Evolutionary conservation across 768 basidiomycete species (phyloP).

Genomic region (Trametes punicea): DNA sequence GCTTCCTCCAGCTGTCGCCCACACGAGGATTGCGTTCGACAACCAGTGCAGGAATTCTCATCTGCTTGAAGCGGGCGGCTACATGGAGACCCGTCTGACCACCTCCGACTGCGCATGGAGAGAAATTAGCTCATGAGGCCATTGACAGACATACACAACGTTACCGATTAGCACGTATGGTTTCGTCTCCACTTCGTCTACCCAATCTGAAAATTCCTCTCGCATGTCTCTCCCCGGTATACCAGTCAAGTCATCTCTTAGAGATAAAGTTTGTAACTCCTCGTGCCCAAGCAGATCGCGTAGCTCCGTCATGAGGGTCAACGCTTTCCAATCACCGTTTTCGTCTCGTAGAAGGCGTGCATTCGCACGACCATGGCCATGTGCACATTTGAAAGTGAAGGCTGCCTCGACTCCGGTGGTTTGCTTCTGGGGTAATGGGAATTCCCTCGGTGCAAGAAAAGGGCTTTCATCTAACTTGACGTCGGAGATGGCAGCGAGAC

Average conservation of each 20-base stretch:
- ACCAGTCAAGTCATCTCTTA: slow-evolving; percentile 36
- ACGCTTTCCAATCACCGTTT: slow-evolving; percentile 34
- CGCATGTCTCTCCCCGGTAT: slow-evolving; percentile 35
- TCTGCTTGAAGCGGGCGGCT: slow-evolving; percentile 61
- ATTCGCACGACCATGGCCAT: slow-evolving; percentile 34
- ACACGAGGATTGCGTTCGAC: slow-evolving; percentile 51
- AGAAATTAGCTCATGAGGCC: not conserved
- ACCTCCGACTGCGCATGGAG: slow-evolving; percentile 54
- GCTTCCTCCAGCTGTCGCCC: slow-evolving; percentile 58
- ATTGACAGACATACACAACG: not conserved
- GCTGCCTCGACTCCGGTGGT: slow-evolving; percentile 32
- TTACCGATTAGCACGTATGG: slow-evolving; percentile 30
- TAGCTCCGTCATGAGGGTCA: slow-evolving; percentile 33
- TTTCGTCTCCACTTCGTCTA: slow-evolving; percentile 36
- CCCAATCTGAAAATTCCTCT: slow-evolving; percentile 27
- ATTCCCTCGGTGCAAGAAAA: slow-evolving; percentile 17
- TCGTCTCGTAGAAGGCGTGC: slow-evolving; percentile 30
- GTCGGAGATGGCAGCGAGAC: slow-evolving; percentile 25
- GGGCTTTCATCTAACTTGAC: slow-evolving; percentile 28
- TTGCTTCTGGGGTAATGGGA: slow-evolving; percentile 16
- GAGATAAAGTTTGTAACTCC: slow-evolving; percentile 30
- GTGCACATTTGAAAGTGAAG: slow-evolving; percentile 36
- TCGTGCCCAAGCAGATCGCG: slow-evolving; percentile 35
- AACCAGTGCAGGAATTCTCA: slow-evolving; percentile 49
- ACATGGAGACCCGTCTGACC: slow-evolving; percentile 66